phyloP scores from a whole-genome alignment of 768 basidiomycete genomes.

The Rhizopogon sp. region DNA sequence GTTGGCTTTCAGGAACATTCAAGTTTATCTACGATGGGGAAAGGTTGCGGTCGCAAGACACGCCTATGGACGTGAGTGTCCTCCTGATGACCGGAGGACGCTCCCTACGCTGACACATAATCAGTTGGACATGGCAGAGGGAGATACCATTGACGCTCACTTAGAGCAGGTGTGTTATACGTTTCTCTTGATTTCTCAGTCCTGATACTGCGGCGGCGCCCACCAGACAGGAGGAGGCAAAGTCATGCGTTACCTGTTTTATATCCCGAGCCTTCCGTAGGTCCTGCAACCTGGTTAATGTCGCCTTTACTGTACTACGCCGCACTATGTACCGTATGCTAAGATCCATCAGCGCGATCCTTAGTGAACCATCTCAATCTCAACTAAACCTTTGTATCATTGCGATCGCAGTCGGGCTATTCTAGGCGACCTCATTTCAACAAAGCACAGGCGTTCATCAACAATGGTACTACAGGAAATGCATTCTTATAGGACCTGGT shows the following conservation, averaged over 20 bases:
- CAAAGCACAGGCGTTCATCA: too few species aligned
- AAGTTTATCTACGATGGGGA: conserved; percentile 55
- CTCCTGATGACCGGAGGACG: background rate
- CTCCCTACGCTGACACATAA: background rate
- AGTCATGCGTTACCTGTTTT: background rate
- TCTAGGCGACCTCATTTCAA: too few species aligned
- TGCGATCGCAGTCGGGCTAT: too few species aligned
- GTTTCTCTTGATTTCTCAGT: background rate
- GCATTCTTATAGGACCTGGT: too few species aligned
- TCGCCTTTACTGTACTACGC: background rate
- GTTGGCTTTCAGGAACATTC: conserved; percentile 45
- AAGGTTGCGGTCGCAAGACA: conserved; percentile 42
- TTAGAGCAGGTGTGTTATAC: conserved; percentile 45
- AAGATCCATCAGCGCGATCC: too few species aligned
- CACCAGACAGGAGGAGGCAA: conserved; percentile 19
- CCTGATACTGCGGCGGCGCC: background rate
- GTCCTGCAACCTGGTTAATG: background rate
- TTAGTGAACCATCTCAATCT: too few species aligned
- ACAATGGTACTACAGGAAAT: too few species aligned
- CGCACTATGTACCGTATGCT: background rate
- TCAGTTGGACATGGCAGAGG: conserved; percentile 56
- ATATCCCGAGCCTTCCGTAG: background rate
- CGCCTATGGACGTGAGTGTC: conserved; percentile 46
- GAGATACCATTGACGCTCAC: conserved; percentile 57
- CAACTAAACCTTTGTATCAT: too few species aligned